These are phyloP conservation scores for Pleurotus giganteus DNA, from an alignment of 768 basidiomycete genomes.

Conservation along the genomic window DNA sequence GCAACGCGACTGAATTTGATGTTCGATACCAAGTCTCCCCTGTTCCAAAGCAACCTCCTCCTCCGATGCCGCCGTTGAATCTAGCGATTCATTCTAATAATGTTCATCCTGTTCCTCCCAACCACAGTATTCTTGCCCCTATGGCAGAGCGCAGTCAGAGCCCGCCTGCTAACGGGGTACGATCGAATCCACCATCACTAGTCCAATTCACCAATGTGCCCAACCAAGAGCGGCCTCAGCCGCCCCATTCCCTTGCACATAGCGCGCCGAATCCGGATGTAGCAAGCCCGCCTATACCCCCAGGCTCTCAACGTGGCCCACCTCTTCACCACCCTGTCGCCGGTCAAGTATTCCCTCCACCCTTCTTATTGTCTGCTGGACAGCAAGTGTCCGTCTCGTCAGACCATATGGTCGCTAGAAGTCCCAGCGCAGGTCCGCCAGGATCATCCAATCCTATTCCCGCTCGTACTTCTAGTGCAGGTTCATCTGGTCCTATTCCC, in stretches of 20 bases:
- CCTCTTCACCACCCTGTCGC: conserved; percentile 16
- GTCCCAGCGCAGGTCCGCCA: conserved; percentile 1
- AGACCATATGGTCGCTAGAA: not conserved
- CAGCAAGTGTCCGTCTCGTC: not conserved
- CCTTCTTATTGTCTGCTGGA: not conserved
- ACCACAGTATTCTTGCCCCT: conserved; percentile 35
- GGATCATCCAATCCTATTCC: not conserved
- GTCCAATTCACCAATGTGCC: conserved; percentile 29
- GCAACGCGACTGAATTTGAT: conserved; percentile 3
- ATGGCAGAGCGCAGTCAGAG: conserved; percentile 26
- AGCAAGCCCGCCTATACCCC: conserved; percentile 7
- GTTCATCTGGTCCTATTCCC: not conserved
- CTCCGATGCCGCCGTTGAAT: conserved; percentile 57
- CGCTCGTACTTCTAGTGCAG: not conserved
- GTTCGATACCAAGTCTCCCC: conserved; percentile 43
- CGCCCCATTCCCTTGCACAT: conserved; percentile 20
- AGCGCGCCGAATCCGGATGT: conserved; percentile 11
- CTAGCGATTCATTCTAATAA: not conserved
- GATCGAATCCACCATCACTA: conserved; percentile 17
- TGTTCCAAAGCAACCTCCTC: conserved; percentile 61
- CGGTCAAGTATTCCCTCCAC: not conserved
- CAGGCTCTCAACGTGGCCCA: conserved; percentile 8
- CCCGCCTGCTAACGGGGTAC: not conserved
- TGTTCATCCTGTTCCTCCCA: conserved; percentile 27
- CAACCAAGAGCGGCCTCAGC: conserved; percentile 26